phyloP scores from a whole-genome alignment of 1,284 basidiomycete genomes.

The Calocybe gambosa region DNA sequence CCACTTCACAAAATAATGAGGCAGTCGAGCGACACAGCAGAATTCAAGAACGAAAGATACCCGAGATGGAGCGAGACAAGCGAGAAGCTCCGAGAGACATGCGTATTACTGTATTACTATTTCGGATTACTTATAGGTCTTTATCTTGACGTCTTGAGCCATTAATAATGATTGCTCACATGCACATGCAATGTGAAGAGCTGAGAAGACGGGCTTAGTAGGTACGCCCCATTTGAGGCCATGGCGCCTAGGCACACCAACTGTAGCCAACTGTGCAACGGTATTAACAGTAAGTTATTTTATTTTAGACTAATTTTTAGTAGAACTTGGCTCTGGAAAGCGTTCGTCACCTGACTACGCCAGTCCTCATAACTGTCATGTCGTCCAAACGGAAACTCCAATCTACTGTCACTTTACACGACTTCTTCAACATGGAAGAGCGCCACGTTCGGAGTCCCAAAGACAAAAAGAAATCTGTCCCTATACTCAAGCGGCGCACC shows the following conservation, averaged over 20 bases:
- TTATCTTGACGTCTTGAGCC: background rate
- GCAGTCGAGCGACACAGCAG: background rate
- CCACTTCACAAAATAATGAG: background rate
- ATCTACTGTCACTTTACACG: constrained; percentile 38
- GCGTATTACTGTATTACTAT: background rate
- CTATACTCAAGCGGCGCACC: constrained; percentile 9
- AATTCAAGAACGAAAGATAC: too few relatives aligned
- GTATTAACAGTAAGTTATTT: too few relatives aligned
- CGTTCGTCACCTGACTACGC: background rate
- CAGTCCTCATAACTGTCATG: constrained; percentile 4
- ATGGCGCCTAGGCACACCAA: too few relatives aligned
- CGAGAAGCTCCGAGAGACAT: background rate
- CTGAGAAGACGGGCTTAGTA: too few relatives aligned
- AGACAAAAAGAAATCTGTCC: constrained; percentile 8
- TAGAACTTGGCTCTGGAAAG: too few relatives aligned
- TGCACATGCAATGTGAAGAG: background rate
- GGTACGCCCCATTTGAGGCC: too few relatives aligned
- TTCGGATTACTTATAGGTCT: background rate
- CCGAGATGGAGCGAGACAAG: background rate
- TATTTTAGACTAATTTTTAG: too few relatives aligned
- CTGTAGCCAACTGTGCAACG: too few relatives aligned
- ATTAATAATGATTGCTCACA: too few relatives aligned
- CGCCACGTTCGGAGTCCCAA: constrained; percentile 15
- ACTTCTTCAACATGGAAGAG: constrained; percentile 40
- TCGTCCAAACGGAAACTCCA: constrained; percentile 37